phyloP scores from a whole-genome alignment of 257 asterid species.

The Henckelia pumila region DNA sequence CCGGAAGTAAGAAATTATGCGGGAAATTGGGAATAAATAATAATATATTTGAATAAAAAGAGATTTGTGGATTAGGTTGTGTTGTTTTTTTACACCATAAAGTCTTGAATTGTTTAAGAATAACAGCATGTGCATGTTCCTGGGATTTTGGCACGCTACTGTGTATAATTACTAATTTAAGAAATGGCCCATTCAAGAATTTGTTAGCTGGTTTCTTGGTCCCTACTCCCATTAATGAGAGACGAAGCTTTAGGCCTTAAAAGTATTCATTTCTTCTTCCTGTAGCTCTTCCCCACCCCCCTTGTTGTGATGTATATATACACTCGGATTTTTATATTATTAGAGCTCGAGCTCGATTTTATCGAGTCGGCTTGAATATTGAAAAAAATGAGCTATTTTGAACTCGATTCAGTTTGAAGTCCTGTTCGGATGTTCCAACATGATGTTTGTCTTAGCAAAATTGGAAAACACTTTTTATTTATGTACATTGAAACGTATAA shows the following conservation, averaged over 20 bases:
- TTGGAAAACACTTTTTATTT: background rate
- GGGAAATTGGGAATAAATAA: background rate
- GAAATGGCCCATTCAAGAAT: conserved; percentile 32
- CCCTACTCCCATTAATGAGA: conserved; percentile 44
- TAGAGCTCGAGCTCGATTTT: background rate
- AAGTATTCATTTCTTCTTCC: conserved; percentile 17
- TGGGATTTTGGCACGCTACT: conserved; percentile 24
- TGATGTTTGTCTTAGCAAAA: background rate
- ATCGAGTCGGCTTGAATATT: no score
- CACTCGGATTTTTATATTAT: no score
- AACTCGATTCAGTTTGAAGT: background rate
- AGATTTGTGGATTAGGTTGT: conserved; percentile 2
- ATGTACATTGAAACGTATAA: background rate
- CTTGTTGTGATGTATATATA: background rate
- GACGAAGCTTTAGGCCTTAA: conserved; percentile 14
- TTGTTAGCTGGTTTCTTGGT: conserved; percentile 34
- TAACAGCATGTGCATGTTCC: conserved; percentile 40
- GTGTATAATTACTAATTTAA: conserved; percentile 21
- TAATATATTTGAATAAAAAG: conserved; percentile 4
- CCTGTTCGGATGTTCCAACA: conserved; percentile 13
- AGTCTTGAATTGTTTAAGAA: conserved; percentile 19
- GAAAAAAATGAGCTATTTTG: no score
- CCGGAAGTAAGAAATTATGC: no score
- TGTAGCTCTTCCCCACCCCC: conserved; percentile 25
- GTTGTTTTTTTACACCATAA: conserved; percentile 6